Percentiles rank a stretch among this genome's conserved stretches.
These are phyloP conservation scores for Thelonectria olida DNA, from an alignment of 2,329 filamentous ascomycete genomes.

Conservation along the genomic window DNA sequence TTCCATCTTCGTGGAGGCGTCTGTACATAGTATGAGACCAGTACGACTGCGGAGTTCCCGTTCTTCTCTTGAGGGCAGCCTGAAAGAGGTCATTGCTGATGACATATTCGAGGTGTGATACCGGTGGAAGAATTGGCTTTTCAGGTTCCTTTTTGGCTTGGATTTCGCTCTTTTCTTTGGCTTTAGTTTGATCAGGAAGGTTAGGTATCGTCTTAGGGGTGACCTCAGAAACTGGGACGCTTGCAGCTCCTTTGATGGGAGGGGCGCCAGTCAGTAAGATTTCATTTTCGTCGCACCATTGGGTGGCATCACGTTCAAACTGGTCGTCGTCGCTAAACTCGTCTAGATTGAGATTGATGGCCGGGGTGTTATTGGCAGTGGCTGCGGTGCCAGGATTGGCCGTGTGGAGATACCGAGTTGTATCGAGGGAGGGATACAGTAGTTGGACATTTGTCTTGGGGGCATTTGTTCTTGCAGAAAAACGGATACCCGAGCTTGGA, in stretches of 20 bases:
- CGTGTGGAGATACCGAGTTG: slow-evolving; percentile 39
- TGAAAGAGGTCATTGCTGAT: slow-evolving; percentile 43
- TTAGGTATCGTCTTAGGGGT: slow-evolving; percentile 8
- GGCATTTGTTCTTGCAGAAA: slow-evolving; percentile 33
- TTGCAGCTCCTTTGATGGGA: slow-evolving; percentile 10
- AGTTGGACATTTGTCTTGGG: slow-evolving; percentile 26
- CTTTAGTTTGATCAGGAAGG: slow-evolving; percentile 12
- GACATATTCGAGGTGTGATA: slow-evolving; percentile 41
- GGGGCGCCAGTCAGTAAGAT: not conserved
- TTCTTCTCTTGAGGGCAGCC: slow-evolving; percentile 56
- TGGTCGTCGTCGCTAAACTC: slow-evolving; percentile 37
- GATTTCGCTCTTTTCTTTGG: not conserved
- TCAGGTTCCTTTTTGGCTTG: not conserved
- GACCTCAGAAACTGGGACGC: slow-evolving; percentile 7
- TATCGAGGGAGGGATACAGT: slow-evolving; percentile 40
- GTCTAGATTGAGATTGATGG: slow-evolving; percentile 11
- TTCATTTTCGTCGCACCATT: slow-evolving; percentile 41
- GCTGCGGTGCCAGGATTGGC: not conserved
- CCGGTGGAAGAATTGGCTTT: slow-evolving; percentile 32
- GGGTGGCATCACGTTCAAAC: slow-evolving; percentile 35
- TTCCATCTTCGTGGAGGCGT: slow-evolving; percentile 52
- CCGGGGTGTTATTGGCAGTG: not conserved
- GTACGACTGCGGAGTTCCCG: slow-evolving; percentile 60
- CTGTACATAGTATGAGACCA: slow-evolving; percentile 78
- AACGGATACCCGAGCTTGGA: slow-evolving; percentile 43